A percentile compares a stretch with the other conserved stretches of the same genome.
These are phyloP conservation scores for Trametes cinnabarina DNA, from an alignment of 768 basidiomycete genomes.

Conservation along the genomic window DNA sequence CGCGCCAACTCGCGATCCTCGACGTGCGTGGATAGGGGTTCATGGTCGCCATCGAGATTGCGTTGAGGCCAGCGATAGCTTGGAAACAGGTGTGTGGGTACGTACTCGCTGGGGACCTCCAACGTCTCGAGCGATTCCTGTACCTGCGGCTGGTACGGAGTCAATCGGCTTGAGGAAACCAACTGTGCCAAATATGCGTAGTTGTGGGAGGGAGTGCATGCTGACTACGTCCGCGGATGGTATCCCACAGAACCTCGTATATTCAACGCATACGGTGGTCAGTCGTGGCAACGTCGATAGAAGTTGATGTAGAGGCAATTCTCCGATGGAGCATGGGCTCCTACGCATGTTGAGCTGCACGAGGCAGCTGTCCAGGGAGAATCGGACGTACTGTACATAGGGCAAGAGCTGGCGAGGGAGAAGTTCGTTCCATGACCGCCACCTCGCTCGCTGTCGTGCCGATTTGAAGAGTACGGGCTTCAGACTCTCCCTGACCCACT, in stretches of 20 bases:
- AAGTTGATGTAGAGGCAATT: background rate
- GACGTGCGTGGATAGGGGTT: constrained; percentile 89
- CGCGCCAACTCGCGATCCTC: constrained; percentile 62
- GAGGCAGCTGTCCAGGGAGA: background rate
- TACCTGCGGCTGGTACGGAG: background rate
- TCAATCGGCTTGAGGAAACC: too few species aligned
- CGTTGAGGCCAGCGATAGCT: constrained; percentile 25
- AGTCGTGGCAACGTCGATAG: background rate
- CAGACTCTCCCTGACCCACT: background rate
- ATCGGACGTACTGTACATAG: background rate
- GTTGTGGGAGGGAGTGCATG: background rate
- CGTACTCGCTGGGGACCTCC: background rate
- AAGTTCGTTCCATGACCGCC: background rate
- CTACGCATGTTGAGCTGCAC: too few species aligned
- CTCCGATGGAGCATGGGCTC: too few species aligned
- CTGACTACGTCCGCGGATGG: background rate
- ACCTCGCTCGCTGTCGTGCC: too few species aligned
- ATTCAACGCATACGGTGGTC: background rate
- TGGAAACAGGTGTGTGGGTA: background rate
- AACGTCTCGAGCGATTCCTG: background rate
- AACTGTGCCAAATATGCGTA: background rate
- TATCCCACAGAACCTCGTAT: background rate
- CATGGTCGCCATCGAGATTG: constrained; percentile 85
- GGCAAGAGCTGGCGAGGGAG: background rate
- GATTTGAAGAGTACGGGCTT: background rate